Evolutionary conservation across 2,329 filamentous ascomycete genomes (phyloP).

Genomic region (Talaromyces sp.): DNA sequence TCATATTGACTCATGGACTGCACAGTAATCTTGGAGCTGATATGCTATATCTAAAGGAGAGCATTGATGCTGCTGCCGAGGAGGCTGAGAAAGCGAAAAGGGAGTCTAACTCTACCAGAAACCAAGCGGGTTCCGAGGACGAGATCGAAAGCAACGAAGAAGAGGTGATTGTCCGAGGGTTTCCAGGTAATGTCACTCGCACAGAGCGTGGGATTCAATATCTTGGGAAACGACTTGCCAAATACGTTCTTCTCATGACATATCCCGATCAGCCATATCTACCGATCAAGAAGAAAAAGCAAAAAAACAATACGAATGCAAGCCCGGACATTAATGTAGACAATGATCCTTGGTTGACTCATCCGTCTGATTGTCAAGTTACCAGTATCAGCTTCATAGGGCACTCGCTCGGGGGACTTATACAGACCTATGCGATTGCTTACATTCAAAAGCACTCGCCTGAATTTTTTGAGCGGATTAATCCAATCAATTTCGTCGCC

Average conservation of each 20-base stretch:
- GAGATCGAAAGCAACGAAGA: conserved; percentile 50
- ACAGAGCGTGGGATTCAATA: conserved; percentile 97
- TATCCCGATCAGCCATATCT: conserved; percentile 90
- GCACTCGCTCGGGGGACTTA: conserved; percentile 81
- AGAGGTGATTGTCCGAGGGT: conserved; percentile 83
- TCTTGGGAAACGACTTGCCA: conserved; percentile 86
- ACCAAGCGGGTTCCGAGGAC: conserved; percentile 12
- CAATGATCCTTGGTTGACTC: conserved; percentile 25
- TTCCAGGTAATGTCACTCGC: conserved; percentile 79
- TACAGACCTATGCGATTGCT: conserved; percentile 90
- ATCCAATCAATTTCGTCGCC: conserved; percentile 83
- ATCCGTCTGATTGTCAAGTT: conserved; percentile 60
- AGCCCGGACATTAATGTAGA: background rate
- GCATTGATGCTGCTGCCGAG: conserved; percentile 77
- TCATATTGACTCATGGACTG: conserved; percentile 86
- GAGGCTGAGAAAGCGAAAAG: conserved; percentile 67
- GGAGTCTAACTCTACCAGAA: conserved; percentile 46
- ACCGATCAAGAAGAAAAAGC: conserved; percentile 49
- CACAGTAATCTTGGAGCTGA: conserved; percentile 95
- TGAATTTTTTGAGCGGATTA: conserved; percentile 78
- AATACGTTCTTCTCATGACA: conserved; percentile 82
- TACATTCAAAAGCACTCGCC: conserved; percentile 97
- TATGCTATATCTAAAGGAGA: conserved; percentile 96
- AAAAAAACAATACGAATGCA: conserved; percentile 18
- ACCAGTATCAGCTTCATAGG: conserved; percentile 94